phyloP scores from a whole-genome alignment of 768 basidiomycete genomes.

The Cystoderma amianthinum region DNA sequence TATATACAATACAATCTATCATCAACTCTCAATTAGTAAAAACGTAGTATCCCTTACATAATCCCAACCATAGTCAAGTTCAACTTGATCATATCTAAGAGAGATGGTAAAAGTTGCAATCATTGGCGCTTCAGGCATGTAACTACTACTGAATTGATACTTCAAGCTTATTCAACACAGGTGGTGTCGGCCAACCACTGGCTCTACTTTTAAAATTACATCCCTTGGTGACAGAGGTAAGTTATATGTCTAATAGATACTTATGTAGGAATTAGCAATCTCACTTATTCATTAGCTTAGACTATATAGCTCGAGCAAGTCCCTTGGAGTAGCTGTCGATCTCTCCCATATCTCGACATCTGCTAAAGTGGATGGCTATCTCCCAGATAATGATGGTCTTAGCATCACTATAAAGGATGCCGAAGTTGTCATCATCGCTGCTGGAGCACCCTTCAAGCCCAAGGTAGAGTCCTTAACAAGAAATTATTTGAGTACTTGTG shows the following conservation, averaged over 20 bases:
- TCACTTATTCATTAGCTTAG: constrained; percentile 48
- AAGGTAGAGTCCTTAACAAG: constrained; percentile 47
- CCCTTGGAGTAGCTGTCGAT: constrained; percentile 96
- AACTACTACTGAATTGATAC: neutral
- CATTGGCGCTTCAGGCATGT: constrained; percentile 87
- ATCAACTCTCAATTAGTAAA: too few species aligned
- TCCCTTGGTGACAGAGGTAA: constrained; percentile 71
- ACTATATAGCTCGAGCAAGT: constrained; percentile 94
- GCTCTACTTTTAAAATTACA: constrained; percentile 87
- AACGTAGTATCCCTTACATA: too few species aligned
- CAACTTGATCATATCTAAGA: too few species aligned
- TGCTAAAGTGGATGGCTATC: constrained; percentile 77
- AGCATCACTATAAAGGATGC: constrained; percentile 80
- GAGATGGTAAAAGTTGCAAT: constrained; percentile 81
- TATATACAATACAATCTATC: too few species aligned
- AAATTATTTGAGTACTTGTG: constrained; percentile 20
- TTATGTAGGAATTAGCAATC: too few species aligned
- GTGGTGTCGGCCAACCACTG: constrained; percentile 96
- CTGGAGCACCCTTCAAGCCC: constrained; percentile 94
- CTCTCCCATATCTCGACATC: constrained; percentile 90
- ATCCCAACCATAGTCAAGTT: too few species aligned
- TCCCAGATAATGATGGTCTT: constrained; percentile 74
- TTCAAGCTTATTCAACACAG: constrained; percentile 29
- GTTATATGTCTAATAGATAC: constrained; percentile 1
- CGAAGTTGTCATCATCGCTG: constrained; percentile 90